These are phyloP conservation scores for Haplosporangium sp. DNA, from an alignment of 371 early-diverging fungal genomes.

Conservation along the genomic window DNA sequence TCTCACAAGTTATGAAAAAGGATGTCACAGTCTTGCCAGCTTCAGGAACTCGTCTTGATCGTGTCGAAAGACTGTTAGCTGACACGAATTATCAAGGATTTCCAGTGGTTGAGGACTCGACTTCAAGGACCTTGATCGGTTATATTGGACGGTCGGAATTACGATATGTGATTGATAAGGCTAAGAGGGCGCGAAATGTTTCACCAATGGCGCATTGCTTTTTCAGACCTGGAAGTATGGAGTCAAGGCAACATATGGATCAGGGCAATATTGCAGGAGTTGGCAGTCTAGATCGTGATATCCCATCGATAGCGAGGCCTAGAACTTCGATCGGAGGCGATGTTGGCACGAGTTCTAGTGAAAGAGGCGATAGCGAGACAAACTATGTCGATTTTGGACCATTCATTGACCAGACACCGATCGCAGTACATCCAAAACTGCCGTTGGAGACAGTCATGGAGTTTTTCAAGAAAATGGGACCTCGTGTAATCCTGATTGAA, in stretches of 20 bases:
- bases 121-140: constrained; percentile 80
- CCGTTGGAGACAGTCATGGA: constrained; percentile 91
- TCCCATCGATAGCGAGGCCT: background rate
- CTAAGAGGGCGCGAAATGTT: constrained; percentile 60
- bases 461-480: constrained; percentile 93
- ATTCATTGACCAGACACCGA: constrained; percentile 88
- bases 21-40: constrained; percentile 70
- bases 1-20: constrained; percentile 74
- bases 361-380: constrained; percentile 52
- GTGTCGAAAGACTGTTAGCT: constrained; percentile 63
- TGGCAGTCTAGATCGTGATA: constrained; percentile 29
- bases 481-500: constrained; percentile 80
- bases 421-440: constrained; percentile 83
- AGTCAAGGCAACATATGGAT: constrained; percentile 54
- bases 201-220: constrained; percentile 67
- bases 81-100: constrained; percentile 79
- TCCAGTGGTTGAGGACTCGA: constrained; percentile 83
- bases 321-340: constrained; percentile 13
- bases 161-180: constrained; percentile 76
- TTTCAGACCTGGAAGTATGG: constrained; percentile 63
- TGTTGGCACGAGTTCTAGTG: background rate
- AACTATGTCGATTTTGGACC: constrained; percentile 77
- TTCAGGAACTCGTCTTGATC: constrained; percentile 58
- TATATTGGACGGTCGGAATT: constrained; percentile 85
- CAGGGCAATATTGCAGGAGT: constrained; percentile 10